Evolutionary conservation across 306 rosid genomes (phyloP), one percentile per base, ranked within the genome.

Genomic region (Castanopsis chinensis): DNA sequence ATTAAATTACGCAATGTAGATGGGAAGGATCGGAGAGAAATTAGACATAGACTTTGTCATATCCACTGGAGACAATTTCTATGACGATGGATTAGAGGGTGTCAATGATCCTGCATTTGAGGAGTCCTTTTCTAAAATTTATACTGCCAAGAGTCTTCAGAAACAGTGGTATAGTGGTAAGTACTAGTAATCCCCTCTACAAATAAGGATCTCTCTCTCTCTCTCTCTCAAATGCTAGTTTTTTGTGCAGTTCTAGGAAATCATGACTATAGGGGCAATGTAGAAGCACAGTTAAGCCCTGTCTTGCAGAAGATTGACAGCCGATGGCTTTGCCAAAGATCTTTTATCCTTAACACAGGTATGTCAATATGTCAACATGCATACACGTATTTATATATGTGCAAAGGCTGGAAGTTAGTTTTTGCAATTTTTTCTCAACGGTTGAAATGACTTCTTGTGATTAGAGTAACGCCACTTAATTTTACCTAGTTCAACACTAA

Each of bases 191-290:
- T 49, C 17, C 53, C 17, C 53, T 12, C 1, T 49, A 49, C 53
- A 13, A 49, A 49, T 12, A 49, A 49, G 53, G 53, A 49, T 12
- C 17, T 12, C 53, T 49, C 15, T 11, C 52, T 45, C 51, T 35
- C 41, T 35, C 41, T 35, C 41, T 45, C 53, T 10, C 17, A 12
- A 49, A 49, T 49, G 53, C 17, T 1, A 12, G 4, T 3, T 49
- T 49, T 49, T 49, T 49, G n/a, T 43, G 76, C 55, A 84, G 88
- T 88, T 68, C 61, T 88, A 72, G 92, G 92, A 1, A 86, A 88
- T 69, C 92, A 88, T 79, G 92, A 86, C 65, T 88, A 87, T 23
- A 84, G 90, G 61, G 88, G 90, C 4, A 20, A 84, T 59, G 84
- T 64, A 21, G 82, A 79, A 58, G 86, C 88, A 5, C 90, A 84